Conservation (phyloP, 2,329 filamentous ascomycete genomes). For the Aspergillus brasiliensis region DNA sequence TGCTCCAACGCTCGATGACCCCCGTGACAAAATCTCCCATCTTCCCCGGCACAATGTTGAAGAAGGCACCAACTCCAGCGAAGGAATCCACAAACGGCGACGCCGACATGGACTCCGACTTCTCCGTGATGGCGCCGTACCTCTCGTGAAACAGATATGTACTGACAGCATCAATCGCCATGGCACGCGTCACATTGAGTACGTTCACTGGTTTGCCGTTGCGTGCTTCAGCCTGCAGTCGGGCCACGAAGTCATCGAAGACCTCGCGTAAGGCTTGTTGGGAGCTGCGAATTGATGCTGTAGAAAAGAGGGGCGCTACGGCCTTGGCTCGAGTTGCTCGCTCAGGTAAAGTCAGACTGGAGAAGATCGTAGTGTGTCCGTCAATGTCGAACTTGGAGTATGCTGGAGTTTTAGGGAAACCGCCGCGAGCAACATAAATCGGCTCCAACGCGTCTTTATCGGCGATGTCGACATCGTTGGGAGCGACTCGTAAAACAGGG, state of each 20-base stretch:
- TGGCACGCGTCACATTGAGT: constrained; percentile 51
- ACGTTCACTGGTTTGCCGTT: constrained; percentile 34
- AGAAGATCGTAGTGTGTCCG: constrained; percentile 58
- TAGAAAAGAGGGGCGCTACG: constrained; percentile 52
- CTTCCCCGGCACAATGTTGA: constrained; percentile 50
- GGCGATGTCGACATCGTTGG: constrained; percentile 45
- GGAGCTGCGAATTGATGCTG: constrained; percentile 22
- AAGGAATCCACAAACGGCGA: constrained; percentile 57
- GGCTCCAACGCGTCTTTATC: constrained; percentile 50
- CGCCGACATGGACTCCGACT: constrained; percentile 41
- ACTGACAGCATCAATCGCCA: constrained; percentile 58
- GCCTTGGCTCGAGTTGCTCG: constrained; percentile 53
- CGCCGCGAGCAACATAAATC: constrained; percentile 56
- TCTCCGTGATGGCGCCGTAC: constrained; percentile 53
- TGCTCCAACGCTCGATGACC: constrained; percentile 37
- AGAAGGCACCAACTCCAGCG: constrained; percentile 58
- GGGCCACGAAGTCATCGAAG: constrained; percentile 26
- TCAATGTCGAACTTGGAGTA: constrained; percentile 62
- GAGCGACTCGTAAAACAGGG: constrained; percentile 40
- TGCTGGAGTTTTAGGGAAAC: constrained; percentile 55
- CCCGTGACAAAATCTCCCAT: constrained; percentile 39
- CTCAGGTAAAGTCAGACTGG: constrained; percentile 45
- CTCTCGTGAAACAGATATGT: constrained; percentile 56
- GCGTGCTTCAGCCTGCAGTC: constrained; percentile 18
- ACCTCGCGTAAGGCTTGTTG: constrained; percentile 18